Evolutionary conservation across 257 asterid genomes (phyloP).

Genomic region (Euphrasia confusa): DNA sequence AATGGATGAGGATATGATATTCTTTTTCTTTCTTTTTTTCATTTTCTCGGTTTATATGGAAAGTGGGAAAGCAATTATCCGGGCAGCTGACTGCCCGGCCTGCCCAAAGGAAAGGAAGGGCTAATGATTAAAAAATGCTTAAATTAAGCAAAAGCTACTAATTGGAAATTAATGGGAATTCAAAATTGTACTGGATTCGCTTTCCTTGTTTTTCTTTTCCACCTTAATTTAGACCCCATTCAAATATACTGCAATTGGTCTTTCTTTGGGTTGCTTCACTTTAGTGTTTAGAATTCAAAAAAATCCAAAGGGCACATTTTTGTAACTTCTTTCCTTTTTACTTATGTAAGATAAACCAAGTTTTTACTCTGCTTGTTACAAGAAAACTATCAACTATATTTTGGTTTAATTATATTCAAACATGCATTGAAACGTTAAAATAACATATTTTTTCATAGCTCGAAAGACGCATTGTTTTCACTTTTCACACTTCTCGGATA

Average conservation of each 20-base stretch:
- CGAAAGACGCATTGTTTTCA: no score
- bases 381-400: not conserved
- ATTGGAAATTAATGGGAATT: not conserved
- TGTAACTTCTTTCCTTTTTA: not conserved
- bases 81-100: slow-evolving; percentile 8
- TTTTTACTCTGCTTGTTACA: not conserved
- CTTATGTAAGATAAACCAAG: not conserved
- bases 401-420: not conserved
- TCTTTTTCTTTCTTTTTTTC: not conserved
- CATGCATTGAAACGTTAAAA: no score
- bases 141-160: not conserved
- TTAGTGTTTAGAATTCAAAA: slow-evolving; percentile 2
- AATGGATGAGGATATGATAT: not conserved
- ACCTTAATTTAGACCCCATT: not conserved
- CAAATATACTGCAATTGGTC: not conserved
- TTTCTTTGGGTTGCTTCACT: not conserved
- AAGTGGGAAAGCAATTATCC: not conserved
- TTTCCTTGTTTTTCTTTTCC: not conserved
- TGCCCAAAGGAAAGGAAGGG: slow-evolving; percentile 1
- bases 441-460: no score
- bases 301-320: not conserved
- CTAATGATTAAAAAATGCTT: slow-evolving; percentile 7
- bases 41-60: not conserved
- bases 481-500: no score
- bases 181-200: not conserved